Base-by-base conservation (phyloP, 345 rosid genomes). In the Arabidopsis arenosa region DNA sequence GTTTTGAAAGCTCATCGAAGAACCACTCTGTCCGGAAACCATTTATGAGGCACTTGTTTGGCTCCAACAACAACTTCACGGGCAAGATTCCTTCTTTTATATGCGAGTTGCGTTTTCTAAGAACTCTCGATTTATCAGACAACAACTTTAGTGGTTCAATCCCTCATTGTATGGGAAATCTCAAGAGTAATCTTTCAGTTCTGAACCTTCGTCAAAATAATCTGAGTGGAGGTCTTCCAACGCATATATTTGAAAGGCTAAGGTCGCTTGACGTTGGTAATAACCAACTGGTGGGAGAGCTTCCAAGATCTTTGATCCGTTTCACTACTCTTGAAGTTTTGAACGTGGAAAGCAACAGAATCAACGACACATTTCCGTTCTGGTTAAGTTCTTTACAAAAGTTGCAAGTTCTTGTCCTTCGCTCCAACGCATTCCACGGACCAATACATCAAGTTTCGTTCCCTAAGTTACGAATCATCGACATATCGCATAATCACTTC, bases 351-450 rank as follows among this genome's bases (percentile, higher is more conserved):
- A 35, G 23, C 58, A 87, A 87, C 36, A 55, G 9, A 10, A 67
- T 85, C 17, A 26, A 0, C 0, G 87, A 78, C 17, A 35, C 0
- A 1, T 85, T 82, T 57, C 87, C 89, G 0, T 80, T 86, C 67
- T 72, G 67, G 23, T 51, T 85, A 73, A 63, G 60, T 67, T 73
- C 40, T 7, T 4, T 73, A 9, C 44, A 75, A 2, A n/a, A 9
- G 9, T 56, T 85, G 23, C 83, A 76, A 9, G 80, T 82, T 56
- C 81, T 87, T 7, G 80, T 81, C 59, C 3, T 85, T 15, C 84
- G 87, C 15, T 63, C 78, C 2, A 85, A 87, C 57, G 26, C 28
- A 2, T 85, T 87, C 48, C 10, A 68, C 0, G 15, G 12, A 0
- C 5, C 0, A 3, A 2, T 15, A 4, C 17, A 28, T 2, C 17